A percentile compares a stretch with the other conserved stretches of the same genome.
Conservation (phyloP, 192 early-diverging fungal genomes). For the Rhizophlyctis rosea region DNA sequence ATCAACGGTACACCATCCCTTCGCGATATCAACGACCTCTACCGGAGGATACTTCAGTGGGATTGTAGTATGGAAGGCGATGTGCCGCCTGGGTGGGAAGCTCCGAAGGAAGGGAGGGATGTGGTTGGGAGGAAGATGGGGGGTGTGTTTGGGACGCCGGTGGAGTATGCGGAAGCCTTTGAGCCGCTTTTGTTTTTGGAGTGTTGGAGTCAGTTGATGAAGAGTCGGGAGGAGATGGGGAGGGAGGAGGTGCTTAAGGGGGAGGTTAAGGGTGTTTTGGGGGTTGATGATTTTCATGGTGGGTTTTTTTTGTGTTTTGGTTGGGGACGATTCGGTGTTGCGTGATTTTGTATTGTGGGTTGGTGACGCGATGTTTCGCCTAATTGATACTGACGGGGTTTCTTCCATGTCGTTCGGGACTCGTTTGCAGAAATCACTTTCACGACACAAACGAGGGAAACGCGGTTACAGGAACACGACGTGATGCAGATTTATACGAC, state of each 20-base stretch:
- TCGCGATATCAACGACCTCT: slow-evolving; percentile 31
- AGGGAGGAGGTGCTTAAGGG: slow-evolving; percentile 44
- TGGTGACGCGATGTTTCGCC: too few relatives aligned
- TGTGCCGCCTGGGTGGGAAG: slow-evolving; percentile 30
- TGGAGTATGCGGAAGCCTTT: slow-evolving; percentile 64
- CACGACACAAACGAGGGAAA: slow-evolving; percentile 37
- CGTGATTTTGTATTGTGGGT: too few relatives aligned
- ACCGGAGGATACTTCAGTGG: slow-evolving; percentile 32
- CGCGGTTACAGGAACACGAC: slow-evolving; percentile 50
- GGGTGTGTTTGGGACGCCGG: slow-evolving; percentile 49
- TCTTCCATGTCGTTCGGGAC: too few relatives aligned
- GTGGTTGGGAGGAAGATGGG: slow-evolving; percentile 65
- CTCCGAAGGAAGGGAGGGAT: slow-evolving; percentile 41
- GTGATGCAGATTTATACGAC: slow-evolving; percentile 64
- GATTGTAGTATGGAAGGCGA: slow-evolving; percentile 26
- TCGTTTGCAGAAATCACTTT: slow-evolving; percentile 60
- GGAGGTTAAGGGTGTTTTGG: slow-evolving; percentile 47
- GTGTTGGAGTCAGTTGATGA: slow-evolving; percentile 78
- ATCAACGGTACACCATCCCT: too few relatives aligned
- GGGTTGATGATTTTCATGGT: slow-evolving; percentile 71
- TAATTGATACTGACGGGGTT: too few relatives aligned
- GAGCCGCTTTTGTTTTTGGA: slow-evolving; percentile 84
- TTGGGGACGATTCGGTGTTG: too few relatives aligned
- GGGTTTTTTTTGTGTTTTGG: slow-evolving; percentile 14
- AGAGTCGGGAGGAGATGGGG: slow-evolving; percentile 62